Percentiles rank a stretch among this genome's conserved stretches.
Conservation (phyloP, 441 rosid genomes). For the Cnidoscolus chayamansa region DNA sequence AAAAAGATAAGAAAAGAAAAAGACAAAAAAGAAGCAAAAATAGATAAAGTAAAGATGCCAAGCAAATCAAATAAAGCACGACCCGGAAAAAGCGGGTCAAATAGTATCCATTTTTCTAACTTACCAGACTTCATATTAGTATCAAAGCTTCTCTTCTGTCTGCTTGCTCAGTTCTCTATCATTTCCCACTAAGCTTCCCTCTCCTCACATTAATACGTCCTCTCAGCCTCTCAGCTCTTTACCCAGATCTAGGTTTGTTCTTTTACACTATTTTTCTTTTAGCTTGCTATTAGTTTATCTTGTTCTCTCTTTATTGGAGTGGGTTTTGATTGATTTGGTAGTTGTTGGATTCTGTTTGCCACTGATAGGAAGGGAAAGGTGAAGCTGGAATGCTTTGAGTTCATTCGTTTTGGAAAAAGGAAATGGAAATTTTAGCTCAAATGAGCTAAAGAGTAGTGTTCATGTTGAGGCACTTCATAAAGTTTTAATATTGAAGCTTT, state of each 20-base stretch:
- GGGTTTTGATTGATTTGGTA: too few species aligned
- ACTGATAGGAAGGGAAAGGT: too few species aligned
- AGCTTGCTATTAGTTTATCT: background rate
- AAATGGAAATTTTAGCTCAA: background rate
- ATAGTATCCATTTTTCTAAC: conserved; percentile 20
- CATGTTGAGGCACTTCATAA: conserved; percentile 6
- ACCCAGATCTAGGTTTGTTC: conserved; percentile 55
- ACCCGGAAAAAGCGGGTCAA: conserved; percentile 39
- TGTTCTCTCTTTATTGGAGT: conserved; percentile 5
- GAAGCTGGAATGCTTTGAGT: too few species aligned
- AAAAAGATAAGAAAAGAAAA: conserved; percentile 13
- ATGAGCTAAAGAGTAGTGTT: conserved; percentile 20
- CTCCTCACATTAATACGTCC: conserved; percentile 11
- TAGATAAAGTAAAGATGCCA: conserved; percentile 22
- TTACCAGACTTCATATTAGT: background rate
- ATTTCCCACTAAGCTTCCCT: conserved; percentile 7
- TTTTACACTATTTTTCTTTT: conserved; percentile 10
- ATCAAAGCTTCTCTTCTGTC: background rate
- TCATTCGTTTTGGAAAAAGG: too few species aligned
- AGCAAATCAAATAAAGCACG: background rate
- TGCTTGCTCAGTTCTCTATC: too few species aligned
- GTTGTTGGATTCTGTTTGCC: too few species aligned
- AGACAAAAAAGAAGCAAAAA: background rate
- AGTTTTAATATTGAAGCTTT: conserved; percentile 10
- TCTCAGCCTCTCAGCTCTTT: conserved; percentile 10